Percentiles rank a stretch among this genome's conserved stretches.
phyloP scores from a whole-genome alignment of 1,284 basidiomycete species.

The Cutaneotrichosporon dermatis region DNA sequence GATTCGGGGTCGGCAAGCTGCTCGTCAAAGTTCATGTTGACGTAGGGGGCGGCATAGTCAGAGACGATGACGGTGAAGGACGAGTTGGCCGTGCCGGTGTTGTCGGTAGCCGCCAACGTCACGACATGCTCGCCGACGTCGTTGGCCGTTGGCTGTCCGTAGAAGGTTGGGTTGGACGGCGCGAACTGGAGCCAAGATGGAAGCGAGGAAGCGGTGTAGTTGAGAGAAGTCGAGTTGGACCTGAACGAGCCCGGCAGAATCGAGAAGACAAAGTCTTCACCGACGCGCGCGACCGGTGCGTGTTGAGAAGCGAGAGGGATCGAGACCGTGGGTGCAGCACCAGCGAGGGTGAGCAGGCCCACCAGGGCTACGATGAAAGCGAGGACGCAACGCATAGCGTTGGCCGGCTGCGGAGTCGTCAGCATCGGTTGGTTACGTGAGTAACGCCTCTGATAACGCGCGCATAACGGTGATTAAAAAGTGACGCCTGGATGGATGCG shows the following conservation, averaged over 20 bases:
- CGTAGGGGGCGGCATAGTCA: constrained; percentile 38
- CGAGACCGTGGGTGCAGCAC: constrained; percentile 43
- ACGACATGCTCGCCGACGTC: constrained; percentile 38
- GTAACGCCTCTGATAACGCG: not conserved
- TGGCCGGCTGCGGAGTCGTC: constrained; percentile 1
- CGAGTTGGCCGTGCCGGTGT: constrained; percentile 25
- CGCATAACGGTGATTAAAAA: too few relatives aligned
- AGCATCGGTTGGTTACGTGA: not conserved
- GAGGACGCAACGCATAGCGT: constrained; percentile 21
- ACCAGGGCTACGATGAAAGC: not conserved
- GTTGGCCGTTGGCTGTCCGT: constrained; percentile 32
- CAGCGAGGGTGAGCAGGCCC: constrained; percentile 4
- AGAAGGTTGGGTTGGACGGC: constrained; percentile 30
- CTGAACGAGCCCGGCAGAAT: constrained; percentile 46
- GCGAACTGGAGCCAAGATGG: constrained; percentile 53
- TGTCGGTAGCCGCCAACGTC: constrained; percentile 38
- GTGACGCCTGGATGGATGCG: too few relatives aligned
- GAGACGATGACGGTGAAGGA: constrained; percentile 48
- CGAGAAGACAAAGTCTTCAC: constrained; percentile 42
- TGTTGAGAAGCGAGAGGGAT: constrained; percentile 46
- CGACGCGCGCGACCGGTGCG: constrained; percentile 50
- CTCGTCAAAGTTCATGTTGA: constrained; percentile 40
- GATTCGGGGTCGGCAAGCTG: constrained; percentile 43
- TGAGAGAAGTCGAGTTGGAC: constrained; percentile 37
- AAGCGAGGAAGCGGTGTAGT: constrained; percentile 47